Conservation (phyloP, 2,329 filamentous ascomycete genomes). For the Meredithiella fracta region DNA sequence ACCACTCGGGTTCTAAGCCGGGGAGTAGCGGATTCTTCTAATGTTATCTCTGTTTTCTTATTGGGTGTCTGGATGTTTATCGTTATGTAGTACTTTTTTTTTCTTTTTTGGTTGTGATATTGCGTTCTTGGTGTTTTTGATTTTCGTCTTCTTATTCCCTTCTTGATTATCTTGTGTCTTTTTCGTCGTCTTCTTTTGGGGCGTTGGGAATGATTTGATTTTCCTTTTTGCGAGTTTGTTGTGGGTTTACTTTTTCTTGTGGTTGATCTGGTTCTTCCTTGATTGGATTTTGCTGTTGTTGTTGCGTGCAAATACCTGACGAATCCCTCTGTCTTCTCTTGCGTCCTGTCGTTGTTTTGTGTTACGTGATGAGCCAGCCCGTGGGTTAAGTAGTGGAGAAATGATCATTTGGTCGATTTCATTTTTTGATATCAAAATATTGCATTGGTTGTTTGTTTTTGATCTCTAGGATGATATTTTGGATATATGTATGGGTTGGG, state of each 20-base stretch:
- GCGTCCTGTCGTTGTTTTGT: background rate
- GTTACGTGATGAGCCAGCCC: no score
- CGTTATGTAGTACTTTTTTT: no score
- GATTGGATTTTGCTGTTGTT: background rate
- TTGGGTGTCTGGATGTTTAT: background rate
- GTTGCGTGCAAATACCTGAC: background rate
- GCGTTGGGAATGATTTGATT: background rate
- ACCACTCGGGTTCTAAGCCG: constrained; percentile 39
- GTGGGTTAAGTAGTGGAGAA: no score
- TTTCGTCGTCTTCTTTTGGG: background rate
- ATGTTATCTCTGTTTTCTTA: constrained; percentile 1
- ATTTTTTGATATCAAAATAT: no score
- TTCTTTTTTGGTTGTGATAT: background rate
- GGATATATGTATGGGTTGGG: no score
- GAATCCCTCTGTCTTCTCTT: background rate
- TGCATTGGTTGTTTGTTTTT: background rate
- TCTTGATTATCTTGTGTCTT: background rate
- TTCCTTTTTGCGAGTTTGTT: background rate
- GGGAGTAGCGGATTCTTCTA: background rate
- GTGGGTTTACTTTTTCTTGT: background rate
- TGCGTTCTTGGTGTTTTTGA: background rate
- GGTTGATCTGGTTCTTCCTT: background rate
- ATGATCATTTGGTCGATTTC: no score
- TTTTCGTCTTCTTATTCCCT: background rate
- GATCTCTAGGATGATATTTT: background rate